Evolutionary conservation across 2,329 filamentous ascomycete genomes (phyloP).

Genomic region (Stachybotrys chlorohalonatus): DNA sequence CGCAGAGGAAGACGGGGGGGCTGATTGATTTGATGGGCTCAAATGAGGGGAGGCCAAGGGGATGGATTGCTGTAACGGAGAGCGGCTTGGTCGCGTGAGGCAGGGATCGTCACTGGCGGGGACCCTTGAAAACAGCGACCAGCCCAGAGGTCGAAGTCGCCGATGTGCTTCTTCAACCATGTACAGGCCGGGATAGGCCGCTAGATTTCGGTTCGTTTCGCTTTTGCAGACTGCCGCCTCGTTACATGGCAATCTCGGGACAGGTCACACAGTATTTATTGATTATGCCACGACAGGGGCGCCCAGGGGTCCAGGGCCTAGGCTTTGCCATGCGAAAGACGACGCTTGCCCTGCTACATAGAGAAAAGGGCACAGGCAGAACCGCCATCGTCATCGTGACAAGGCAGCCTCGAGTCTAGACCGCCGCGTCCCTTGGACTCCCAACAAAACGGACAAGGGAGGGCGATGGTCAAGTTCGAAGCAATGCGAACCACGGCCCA

Average conservation of each 20-base stretch:
- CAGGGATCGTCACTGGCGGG: slow-evolving; percentile 10
- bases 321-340: too few relatives aligned
- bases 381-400: not conserved
- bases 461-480: not conserved
- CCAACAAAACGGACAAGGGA: not conserved
- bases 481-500: not conserved
- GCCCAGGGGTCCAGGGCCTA: too few relatives aligned
- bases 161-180: not conserved
- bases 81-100: slow-evolving; percentile 7
- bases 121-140: not conserved
- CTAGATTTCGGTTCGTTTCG: not conserved
- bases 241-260: too few relatives aligned
- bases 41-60: not conserved
- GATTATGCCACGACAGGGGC: not conserved
- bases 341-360: too few relatives aligned
- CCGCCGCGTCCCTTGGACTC: too few relatives aligned
- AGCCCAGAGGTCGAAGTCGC: not conserved
- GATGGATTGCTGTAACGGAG: slow-evolving; percentile 1
- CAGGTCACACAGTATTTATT: not conserved
- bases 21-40: not conserved
- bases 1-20: not conserved
- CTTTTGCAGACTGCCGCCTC: too few relatives aligned
- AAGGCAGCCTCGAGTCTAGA: not conserved
- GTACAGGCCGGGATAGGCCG: not conserved
- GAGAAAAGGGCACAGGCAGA: not conserved